A percentile compares a stretch with the other conserved stretches of the same genome.
Conservation (phyloP, 1,284 basidiomycete species). For the Malassezia furfur region DNA sequence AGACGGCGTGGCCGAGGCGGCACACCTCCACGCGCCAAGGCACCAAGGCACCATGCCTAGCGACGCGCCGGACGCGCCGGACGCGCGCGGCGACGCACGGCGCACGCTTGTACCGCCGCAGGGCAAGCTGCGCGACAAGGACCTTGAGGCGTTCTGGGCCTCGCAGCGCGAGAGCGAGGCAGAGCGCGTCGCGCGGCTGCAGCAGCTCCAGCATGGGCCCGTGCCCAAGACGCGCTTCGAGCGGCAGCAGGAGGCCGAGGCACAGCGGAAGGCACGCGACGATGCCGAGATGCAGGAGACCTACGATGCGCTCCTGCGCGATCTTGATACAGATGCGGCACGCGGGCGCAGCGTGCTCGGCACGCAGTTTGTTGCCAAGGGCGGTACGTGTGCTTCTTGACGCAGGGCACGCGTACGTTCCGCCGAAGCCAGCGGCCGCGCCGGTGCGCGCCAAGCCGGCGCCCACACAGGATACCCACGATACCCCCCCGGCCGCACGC, state of each 20-base stretch:
- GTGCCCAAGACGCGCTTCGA: neutral
- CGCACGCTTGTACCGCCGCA: neutral
- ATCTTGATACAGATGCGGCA: constrained; percentile 21
- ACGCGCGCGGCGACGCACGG: no score
- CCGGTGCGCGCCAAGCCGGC: no score
- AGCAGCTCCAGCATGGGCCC: neutral
- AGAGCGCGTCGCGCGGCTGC: neutral
- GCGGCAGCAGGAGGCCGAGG: constrained; percentile 28
- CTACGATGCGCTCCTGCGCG: constrained; percentile 34
- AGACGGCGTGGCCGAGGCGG: no score
- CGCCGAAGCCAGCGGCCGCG: neutral
- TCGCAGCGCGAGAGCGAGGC: neutral
- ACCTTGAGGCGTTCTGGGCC: neutral
- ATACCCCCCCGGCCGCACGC: no score
- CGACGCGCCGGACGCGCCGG: neutral
- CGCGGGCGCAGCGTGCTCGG: neutral
- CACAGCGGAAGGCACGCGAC: constrained; percentile 27
- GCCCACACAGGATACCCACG: no score
- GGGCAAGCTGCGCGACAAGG: neutral
- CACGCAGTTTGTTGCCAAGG: constrained; percentile 26
- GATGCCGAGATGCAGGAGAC: constrained; percentile 27
- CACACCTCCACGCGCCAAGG: no score
- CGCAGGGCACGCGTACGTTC: neutral
- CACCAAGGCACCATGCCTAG: neutral
- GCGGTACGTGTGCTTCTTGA: constrained; percentile 14